Percentiles rank a stretch among this genome's conserved stretches.
phyloP scores from a whole-genome alignment of 2,329 filamentous ascomycete genomes.

The Colletotrichum navitas region DNA sequence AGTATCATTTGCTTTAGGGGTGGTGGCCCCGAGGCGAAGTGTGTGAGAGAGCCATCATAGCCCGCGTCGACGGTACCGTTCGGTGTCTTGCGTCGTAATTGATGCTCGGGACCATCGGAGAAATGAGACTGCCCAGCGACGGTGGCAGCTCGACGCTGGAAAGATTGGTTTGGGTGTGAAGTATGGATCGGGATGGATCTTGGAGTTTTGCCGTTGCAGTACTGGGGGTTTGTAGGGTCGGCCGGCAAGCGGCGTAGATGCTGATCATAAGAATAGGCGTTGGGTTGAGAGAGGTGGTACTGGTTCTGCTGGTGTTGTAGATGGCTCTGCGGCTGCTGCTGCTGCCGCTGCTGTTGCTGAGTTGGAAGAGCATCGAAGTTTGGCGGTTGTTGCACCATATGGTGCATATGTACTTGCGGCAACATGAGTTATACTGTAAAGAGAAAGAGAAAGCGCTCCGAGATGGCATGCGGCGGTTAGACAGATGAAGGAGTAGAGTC shows the following conservation, averaged over 20 bases:
- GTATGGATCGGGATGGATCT: slow-evolving; percentile 54
- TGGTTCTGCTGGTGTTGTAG: slow-evolving; percentile 46
- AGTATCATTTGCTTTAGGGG: slow-evolving; percentile 87
- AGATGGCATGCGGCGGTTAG: slow-evolving; percentile 18
- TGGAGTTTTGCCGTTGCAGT: slow-evolving; percentile 45
- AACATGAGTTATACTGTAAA: slow-evolving; percentile 55
- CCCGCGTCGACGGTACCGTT: slow-evolving; percentile 92
- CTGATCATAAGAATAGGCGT: slow-evolving; percentile 33
- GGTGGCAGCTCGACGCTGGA: slow-evolving; percentile 44
- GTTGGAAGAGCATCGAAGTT: slow-evolving; percentile 54
- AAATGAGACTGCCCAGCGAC: slow-evolving; percentile 27
- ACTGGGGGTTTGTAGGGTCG: slow-evolving; percentile 26
- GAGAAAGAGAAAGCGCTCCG: slow-evolving; percentile 16
- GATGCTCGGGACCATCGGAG: slow-evolving; percentile 72
- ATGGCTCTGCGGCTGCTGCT: slow-evolving; percentile 43
- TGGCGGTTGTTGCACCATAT: slow-evolving; percentile 60
- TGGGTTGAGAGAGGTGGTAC: slow-evolving; percentile 44
- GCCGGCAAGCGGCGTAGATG: slow-evolving; percentile 44
- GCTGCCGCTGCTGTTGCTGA: slow-evolving; percentile 38
- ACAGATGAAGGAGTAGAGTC: neutral
- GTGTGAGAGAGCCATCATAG: slow-evolving; percentile 86
- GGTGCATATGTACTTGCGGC: slow-evolving; percentile 65
- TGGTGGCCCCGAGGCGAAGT: slow-evolving; percentile 79
- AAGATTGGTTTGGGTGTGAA: slow-evolving; percentile 49
- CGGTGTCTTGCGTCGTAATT: slow-evolving; percentile 90